These are phyloP conservation scores for Penicillium tannophilum DNA, from an alignment of 495 filamentous ascomycete species.

Conservation along the genomic window DNA sequence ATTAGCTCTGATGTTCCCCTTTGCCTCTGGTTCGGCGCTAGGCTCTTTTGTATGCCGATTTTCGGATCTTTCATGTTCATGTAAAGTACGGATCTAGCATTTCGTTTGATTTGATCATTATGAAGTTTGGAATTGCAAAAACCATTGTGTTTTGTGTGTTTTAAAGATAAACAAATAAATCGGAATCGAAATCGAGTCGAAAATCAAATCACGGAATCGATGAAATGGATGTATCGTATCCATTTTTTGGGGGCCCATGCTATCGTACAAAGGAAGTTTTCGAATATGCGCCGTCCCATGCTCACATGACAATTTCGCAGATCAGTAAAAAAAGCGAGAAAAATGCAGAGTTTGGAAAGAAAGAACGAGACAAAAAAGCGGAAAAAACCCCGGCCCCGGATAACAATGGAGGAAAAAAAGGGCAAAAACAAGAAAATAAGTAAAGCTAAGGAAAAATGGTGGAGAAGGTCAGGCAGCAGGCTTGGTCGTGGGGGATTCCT, in stretches of 20 bases:
- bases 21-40: conserved; percentile 4
- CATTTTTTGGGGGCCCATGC: conserved; percentile 19
- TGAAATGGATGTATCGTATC: conserved; percentile 9
- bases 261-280: conserved; percentile 23
- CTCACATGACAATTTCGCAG: conserved; percentile 18
- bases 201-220: background rate
- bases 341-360: conserved; percentile 9
- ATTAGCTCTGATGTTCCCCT: conserved; percentile 17
- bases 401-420: background rate
- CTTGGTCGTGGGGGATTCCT: background rate
- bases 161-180: background rate
- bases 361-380: conserved; percentile 6
- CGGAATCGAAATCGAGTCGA: background rate
- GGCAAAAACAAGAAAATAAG: background rate
- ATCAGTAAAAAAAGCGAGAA: conserved; percentile 11
- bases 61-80: conserved; percentile 21
- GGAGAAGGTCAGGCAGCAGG: background rate
- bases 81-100: conserved; percentile 27
- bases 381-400: background rate
- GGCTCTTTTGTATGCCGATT: conserved; percentile 9
- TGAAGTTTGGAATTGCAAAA: background rate
- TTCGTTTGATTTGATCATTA: background rate
- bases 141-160: background rate
- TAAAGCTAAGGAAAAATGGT: background rate
- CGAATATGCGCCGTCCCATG: conserved; percentile 20